Evolutionary conservation across 768 basidiomycete species (phyloP).

Genomic region (Rhodotorula paludigena): DNA sequence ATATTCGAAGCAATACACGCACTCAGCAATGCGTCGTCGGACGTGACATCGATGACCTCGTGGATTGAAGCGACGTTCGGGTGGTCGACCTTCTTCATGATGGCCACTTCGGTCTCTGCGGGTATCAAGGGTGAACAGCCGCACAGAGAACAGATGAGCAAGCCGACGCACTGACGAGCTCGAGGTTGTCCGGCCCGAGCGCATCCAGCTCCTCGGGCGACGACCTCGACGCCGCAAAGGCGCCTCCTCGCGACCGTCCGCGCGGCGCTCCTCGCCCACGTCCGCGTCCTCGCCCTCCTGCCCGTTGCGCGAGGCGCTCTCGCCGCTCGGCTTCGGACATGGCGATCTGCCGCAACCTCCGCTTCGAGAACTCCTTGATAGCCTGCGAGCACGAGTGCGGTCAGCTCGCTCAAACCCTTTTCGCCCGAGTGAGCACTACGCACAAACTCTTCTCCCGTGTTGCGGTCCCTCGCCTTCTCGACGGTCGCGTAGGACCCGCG

Average conservation of each 20-base stretch:
- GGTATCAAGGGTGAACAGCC: background rate
- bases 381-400: background rate
- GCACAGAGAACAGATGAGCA: no score
- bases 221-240: background rate
- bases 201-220: conserved; percentile 12
- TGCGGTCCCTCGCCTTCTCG: conserved; percentile 31
- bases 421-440: background rate
- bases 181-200: conserved; percentile 30
- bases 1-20: background rate
- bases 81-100: conserved; percentile 40
- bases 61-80: conserved; percentile 34
- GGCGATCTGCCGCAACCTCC: conserved; percentile 25
- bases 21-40: conserved; percentile 40
- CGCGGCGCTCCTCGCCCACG: conserved; percentile 11
- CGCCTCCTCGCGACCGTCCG: conserved; percentile 13
- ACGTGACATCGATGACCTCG: conserved; percentile 42
- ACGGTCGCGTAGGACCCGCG: conserved; percentile 34
- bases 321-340: conserved; percentile 18
- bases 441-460: conserved; percentile 27
- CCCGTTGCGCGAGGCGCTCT: conserved; percentile 3
- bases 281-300: conserved; percentile 10
- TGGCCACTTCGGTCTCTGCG: conserved; percentile 30
- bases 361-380: conserved; percentile 39
- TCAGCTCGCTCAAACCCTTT: background rate
- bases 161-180: conserved; percentile 19